These are phyloP conservation scores for Xylaria palmicola DNA, from an alignment of 495 filamentous ascomycete species.

Conservation along the genomic window DNA sequence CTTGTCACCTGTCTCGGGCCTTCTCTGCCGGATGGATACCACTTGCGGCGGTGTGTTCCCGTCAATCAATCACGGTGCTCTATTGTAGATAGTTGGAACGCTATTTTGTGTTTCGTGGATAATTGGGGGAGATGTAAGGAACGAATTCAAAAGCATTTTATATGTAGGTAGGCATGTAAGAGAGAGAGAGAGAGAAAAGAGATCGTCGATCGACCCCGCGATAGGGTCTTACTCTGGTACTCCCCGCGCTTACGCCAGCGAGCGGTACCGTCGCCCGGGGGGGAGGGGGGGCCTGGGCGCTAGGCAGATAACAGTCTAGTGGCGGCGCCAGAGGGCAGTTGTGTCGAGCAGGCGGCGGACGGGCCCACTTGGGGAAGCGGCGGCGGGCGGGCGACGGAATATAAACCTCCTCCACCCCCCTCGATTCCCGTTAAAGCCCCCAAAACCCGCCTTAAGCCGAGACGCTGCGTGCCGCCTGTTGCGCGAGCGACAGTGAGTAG, in stretches of 20 bases:
- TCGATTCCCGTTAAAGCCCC: constrained; percentile 25
- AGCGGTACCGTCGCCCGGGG: too few relatives aligned
- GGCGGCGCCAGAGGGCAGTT: neutral
- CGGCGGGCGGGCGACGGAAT: neutral
- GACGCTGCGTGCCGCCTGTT: neutral
- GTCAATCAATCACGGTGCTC: neutral
- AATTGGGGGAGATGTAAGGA: neutral
- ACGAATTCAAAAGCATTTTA: neutral
- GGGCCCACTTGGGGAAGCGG: constrained; percentile 6
- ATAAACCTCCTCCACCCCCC: constrained; percentile 19
- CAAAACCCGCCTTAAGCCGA: constrained; percentile 37
- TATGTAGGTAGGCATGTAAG: too few relatives aligned
- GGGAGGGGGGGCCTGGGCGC: too few relatives aligned
- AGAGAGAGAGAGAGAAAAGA: too few relatives aligned
- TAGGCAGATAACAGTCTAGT: too few relatives aligned
- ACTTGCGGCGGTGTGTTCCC: neutral
- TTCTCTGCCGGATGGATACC: too few relatives aligned
- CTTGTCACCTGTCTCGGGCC: too few relatives aligned
- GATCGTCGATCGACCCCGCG: too few relatives aligned
- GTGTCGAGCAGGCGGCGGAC: constrained; percentile 15
- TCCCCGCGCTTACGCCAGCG: too few relatives aligned
- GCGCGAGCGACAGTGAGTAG: too few relatives aligned
- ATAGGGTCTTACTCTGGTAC: too few relatives aligned
- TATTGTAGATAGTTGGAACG: too few relatives aligned
- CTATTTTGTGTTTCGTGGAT: neutral